These are phyloP conservation scores for Suillus hirtellus DNA, from an alignment of 768 basidiomycete species.

Conservation along the genomic window DNA sequence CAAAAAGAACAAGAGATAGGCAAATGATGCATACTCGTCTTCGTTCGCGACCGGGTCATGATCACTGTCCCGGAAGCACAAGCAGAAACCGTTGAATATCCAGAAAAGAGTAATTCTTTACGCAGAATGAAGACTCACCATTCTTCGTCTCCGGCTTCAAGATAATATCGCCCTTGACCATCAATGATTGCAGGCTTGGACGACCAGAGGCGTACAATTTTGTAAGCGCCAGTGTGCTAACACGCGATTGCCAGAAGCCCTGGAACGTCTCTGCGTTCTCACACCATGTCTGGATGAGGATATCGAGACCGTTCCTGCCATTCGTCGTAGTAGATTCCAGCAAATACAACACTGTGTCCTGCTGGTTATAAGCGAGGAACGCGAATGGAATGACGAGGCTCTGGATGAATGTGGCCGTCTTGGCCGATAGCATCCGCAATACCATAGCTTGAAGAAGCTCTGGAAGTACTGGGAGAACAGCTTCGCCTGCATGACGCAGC, in stretches of 20 bases:
- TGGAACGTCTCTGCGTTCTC: conserved; percentile 95
- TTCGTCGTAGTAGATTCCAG: conserved; percentile 67
- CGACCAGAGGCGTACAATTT: conserved; percentile 69
- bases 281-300: conserved; percentile 91
- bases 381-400: conserved; percentile 92
- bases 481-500: conserved; percentile 77
- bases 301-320: conserved; percentile 70
- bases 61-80: conserved; percentile 63
- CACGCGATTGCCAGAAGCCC: conserved; percentile 89
- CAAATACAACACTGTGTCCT: conserved; percentile 74
- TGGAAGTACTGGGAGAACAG: conserved; percentile 82
- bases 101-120: conserved; percentile 11
- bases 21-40: conserved; percentile 60
- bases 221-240: conserved; percentile 81
- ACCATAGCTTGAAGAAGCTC: conserved; percentile 86
- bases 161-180: conserved; percentile 91
- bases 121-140: conserved; percentile 51
- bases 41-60: conserved; percentile 93
- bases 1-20: conserved; percentile 16
- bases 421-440: conserved; percentile 74
- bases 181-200: conserved; percentile 63
- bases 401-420: conserved; percentile 91
- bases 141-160: conserved; percentile 78
- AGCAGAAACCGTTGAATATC: conserved; percentile 19
- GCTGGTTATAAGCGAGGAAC: conserved; percentile 87